phyloP scores from a whole-genome alignment of 192 early-diverging fungal genomes.

The Podochytrium sp. region DNA sequence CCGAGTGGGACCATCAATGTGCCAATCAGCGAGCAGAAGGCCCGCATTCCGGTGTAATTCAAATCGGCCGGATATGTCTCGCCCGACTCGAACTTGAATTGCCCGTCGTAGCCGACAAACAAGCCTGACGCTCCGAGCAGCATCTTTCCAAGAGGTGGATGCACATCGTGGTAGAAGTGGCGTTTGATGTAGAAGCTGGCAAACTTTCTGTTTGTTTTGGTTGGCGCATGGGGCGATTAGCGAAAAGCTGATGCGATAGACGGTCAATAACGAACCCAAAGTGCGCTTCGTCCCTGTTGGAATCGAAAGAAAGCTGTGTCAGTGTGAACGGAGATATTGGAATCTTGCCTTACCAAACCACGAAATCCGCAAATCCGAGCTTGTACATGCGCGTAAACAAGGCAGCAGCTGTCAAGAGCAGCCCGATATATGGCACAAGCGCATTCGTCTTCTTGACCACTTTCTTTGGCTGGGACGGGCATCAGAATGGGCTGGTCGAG shows the following conservation, averaged over 20 bases:
- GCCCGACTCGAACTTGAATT: slow-evolving; percentile 84
- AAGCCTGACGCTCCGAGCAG: slow-evolving; percentile 83
- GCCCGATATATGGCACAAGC: background rate
- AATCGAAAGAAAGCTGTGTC: background rate
- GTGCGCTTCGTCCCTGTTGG: slow-evolving; percentile 63
- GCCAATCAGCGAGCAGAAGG: slow-evolving; percentile 88
- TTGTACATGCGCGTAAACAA: slow-evolving; percentile 53
- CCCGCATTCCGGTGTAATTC: slow-evolving; percentile 86
- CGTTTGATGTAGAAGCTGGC: slow-evolving; percentile 90
- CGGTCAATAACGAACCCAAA: slow-evolving; percentile 63
- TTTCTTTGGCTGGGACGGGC: background rate
- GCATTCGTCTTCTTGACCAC: background rate
- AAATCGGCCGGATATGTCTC: slow-evolving; percentile 75
- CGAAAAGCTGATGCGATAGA: too few relatives aligned
- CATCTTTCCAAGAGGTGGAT: slow-evolving; percentile 97
- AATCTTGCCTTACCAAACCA: slow-evolving; percentile 44
- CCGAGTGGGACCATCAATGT: slow-evolving; percentile 81
- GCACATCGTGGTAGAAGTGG: slow-evolving; percentile 97
- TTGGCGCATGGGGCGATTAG: too few relatives aligned
- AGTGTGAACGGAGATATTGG: background rate
- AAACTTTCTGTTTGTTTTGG: slow-evolving; percentile 75
- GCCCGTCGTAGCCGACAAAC: slow-evolving; percentile 84
- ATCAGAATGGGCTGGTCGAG: too few relatives aligned
- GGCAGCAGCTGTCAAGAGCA: slow-evolving; percentile 35
- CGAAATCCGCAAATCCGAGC: slow-evolving; percentile 43